Evolutionary conservation across 2,329 filamentous ascomycete genomes (phyloP), one percentile per base, ranked within the genome.

Genomic region (Paraconiothyrium sp.): DNA sequence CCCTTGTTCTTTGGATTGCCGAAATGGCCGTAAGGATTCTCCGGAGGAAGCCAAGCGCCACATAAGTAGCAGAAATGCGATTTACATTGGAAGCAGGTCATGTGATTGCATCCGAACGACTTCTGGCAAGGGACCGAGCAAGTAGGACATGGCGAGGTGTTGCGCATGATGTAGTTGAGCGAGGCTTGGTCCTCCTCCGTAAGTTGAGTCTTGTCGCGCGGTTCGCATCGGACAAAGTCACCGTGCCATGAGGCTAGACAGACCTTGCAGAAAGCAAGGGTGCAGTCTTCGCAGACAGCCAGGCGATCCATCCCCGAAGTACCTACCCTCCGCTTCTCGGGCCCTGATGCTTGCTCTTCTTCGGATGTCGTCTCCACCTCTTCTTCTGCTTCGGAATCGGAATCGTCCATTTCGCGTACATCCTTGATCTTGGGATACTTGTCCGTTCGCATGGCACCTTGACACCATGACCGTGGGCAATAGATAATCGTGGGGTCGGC

Each of bases 61-160:
- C 95, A 98, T 1, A 98, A 85, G 70, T 98, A 98, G 81, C 95
- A 99, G 76, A 97, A 98, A 78, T 98, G 94, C 2, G 92, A 91
- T 55, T 90, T 85, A 82, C 95, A 99, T 66, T 92, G 89, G 77
- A 90, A 92, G 80, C 94, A 97, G 54, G 90, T 92, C 93, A 98
- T 98, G 79, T 97, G 94, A 78, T 97, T 97, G 84, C 95, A 99
- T 43, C 95, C 95, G 73, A 92, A 89, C 1, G 91, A 92, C 83
- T 99, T 99, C 76, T 97, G 92, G 24, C 90, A 90, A 0, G 92
- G 92, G 0, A 91, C 90, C 34, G 85, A 88, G 80, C 95, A 99
- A 4, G 93, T 94, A 11, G 95, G 94, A 74, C 95, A 99, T 1
- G 91, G 89, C 11, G 93, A 93, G 0, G 94, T 96, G 80, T 97